Evolutionary conservation across 169 alveolate genomes (phyloP).

Genomic region (Babesia microti): DNA sequence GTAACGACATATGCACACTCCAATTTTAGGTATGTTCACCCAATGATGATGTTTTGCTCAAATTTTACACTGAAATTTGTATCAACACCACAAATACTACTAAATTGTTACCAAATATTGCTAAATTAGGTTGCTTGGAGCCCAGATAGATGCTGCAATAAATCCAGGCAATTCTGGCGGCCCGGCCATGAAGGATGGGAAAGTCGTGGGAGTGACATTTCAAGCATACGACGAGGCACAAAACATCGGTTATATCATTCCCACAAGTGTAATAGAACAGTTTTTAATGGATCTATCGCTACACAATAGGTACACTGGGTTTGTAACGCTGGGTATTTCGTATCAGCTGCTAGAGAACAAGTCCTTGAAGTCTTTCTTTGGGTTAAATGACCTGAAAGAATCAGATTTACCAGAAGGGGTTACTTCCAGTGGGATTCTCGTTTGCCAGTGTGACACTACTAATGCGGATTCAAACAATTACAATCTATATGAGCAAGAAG

Average conservation of each 20-base stretch:
- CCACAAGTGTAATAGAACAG: conserved; percentile 53
- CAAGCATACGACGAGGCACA: conserved; percentile 71
- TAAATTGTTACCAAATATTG: background rate
- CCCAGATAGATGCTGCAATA: conserved; percentile 79
- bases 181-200: conserved; percentile 68
- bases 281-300: conserved; percentile 47
- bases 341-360: conserved; percentile 61
- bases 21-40: conserved; percentile 15
- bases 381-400: conserved; percentile 25
- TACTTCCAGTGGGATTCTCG: conserved; percentile 49
- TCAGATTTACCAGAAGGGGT: conserved; percentile 42
- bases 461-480: conserved; percentile 6
- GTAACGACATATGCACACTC: conserved; percentile 52
- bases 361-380: conserved; percentile 41
- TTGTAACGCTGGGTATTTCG: conserved; percentile 60
- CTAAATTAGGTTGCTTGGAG: conserved; percentile 54
- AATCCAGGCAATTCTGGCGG: conserved; percentile 81
- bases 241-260: conserved; percentile 68
- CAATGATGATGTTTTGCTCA: background rate
- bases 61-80: background rate
- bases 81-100: background rate
- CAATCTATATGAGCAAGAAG: too few species aligned
- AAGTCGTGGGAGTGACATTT: conserved; percentile 71
- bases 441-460: conserved; percentile 33
- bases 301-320: conserved; percentile 53